Evolutionary conservation across 2,329 filamentous ascomycete genomes (phyloP).

Genomic region (Epichloe sylvatica): DNA sequence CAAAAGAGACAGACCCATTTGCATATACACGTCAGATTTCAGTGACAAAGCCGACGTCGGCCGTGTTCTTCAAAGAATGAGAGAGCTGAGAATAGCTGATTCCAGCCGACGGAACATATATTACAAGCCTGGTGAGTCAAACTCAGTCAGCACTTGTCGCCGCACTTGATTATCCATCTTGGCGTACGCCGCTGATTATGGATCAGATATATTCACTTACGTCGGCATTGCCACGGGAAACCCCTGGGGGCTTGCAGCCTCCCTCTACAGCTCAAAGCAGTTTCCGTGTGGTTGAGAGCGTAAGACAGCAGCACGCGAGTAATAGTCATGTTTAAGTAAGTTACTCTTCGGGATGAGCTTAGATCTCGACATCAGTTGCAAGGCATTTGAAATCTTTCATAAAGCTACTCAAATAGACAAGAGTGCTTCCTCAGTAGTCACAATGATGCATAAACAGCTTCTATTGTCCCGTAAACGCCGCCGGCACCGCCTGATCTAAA

Average conservation of each 20-base stretch:
- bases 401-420: not conserved
- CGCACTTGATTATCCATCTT: not conserved
- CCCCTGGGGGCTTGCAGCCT: conserved; percentile 46
- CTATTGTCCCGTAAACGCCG: conserved; percentile 5
- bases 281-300: not conserved
- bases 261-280: conserved; percentile 34
- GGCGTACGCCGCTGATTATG: conserved; percentile 1
- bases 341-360: not conserved
- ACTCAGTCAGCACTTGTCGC: not conserved
- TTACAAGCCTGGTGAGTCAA: conserved; percentile 57
- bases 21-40: conserved; percentile 68
- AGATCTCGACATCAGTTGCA: not conserved
- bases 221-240: conserved; percentile 49
- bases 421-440: not conserved
- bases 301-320: not conserved
- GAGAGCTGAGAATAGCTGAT: conserved; percentile 46
- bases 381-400: not conserved
- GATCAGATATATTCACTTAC: conserved; percentile 52
- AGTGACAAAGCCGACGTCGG: conserved; percentile 52
- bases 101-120: conserved; percentile 42
- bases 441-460: not conserved
- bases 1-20: conserved; percentile 46
- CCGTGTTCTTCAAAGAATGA: conserved; percentile 50
- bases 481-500: not conserved
- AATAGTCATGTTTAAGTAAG: not conserved